Base-by-base conservation (phyloP, 192 early-diverging fungal genomes). In the Coemansia sp. region DNA sequence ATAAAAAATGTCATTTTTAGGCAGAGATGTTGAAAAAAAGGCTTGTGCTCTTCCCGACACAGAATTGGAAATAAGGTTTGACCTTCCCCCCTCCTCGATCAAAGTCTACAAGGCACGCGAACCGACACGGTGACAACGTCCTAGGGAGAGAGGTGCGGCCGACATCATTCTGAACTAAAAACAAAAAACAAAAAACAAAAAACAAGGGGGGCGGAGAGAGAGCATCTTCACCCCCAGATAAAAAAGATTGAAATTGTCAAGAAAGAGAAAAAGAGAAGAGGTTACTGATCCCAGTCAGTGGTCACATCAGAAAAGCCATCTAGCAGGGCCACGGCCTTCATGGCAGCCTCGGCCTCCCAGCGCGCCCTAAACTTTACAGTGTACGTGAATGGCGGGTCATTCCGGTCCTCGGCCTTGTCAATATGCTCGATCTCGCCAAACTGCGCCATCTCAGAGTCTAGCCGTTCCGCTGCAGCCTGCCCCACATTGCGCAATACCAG, bases 311-410 rank as follows among this genome's bases (percentile, higher is more conserved):
- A n/a, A 57, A 77, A 67, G 1, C 42, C 29, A 8, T 77, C 74
- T 3, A 77, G 12, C 24, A 68, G 32, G 1, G 43, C 18, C 35
- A 68, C 37, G 1, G 52, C 61, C 54, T 71, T 77, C 39, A 77
- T 29, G 0, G 74, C 74, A 18, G 63, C 63, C 41, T 77, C 74
- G 0, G 74, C 74, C 22, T 77, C 74, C 74, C 74, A 77, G 29
- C 74, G 55, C 0, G 68, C 64, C 60, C 55, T 63, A 38, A 38
- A 77, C 40, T 67, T 70, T 3, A 76, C 74, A 12, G 67, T 14
- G 10, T 70, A 76, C 2, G 74, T 57, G 26, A 76, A 70, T 36
- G 74, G 74, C 17, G 74, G 60, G 4, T 58, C 54, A 2, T 46
- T 27, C 0, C 36, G 15, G 26, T 65, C 53, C 33, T 63, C 71